Percentiles rank a stretch among this genome's conserved stretches.
These are phyloP conservation scores for Darksidea phi DNA, from an alignment of 495 filamentous ascomycete genomes.

Conservation along the genomic window DNA sequence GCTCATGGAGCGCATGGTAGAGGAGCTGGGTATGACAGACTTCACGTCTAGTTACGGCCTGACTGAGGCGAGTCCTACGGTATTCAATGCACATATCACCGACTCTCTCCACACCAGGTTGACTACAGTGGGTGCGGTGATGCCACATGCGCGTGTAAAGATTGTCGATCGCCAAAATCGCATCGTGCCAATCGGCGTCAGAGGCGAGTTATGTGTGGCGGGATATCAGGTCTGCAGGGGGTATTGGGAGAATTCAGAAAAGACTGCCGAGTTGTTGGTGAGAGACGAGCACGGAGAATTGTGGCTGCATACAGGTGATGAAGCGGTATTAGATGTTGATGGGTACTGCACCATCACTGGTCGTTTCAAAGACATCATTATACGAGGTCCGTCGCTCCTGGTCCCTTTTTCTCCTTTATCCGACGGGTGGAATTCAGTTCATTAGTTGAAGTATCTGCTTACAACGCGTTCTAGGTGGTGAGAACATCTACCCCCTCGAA, in stretches of 20 bases:
- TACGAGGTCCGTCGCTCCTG: constrained; percentile 47
- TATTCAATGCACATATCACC: constrained; percentile 67
- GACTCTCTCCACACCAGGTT: constrained; percentile 60
- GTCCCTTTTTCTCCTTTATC: too few species aligned
- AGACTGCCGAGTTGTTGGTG: constrained; percentile 62
- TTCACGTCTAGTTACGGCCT: constrained; percentile 70
- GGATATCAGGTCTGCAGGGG: constrained; percentile 68
- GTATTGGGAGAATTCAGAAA: constrained; percentile 70
- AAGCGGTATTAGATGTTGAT: constrained; percentile 62
- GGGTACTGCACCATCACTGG: constrained; percentile 67
- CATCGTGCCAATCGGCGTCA: constrained; percentile 57
- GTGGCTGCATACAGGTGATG: constrained; percentile 70
- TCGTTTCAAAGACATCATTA: constrained; percentile 65
- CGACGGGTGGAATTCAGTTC: too few species aligned
- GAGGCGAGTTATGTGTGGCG: constrained; percentile 66
- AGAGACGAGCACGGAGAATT: constrained; percentile 58
- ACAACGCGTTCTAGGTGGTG: constrained; percentile 17
- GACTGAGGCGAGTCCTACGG: constrained; percentile 69
- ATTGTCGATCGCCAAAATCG: constrained; percentile 61
- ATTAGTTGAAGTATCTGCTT: too few species aligned
- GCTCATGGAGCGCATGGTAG: constrained; percentile 62
- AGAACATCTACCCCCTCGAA: constrained; percentile 64
- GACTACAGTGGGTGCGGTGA: constrained; percentile 63
- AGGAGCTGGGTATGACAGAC: constrained; percentile 63
- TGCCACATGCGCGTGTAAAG: constrained; percentile 68